A percentile compares a stretch with the other conserved stretches of the same genome.
These are phyloP conservation scores for Colletotrichum sublineola DNA, from an alignment of 2,329 filamentous ascomycete species.

Conservation along the genomic window DNA sequence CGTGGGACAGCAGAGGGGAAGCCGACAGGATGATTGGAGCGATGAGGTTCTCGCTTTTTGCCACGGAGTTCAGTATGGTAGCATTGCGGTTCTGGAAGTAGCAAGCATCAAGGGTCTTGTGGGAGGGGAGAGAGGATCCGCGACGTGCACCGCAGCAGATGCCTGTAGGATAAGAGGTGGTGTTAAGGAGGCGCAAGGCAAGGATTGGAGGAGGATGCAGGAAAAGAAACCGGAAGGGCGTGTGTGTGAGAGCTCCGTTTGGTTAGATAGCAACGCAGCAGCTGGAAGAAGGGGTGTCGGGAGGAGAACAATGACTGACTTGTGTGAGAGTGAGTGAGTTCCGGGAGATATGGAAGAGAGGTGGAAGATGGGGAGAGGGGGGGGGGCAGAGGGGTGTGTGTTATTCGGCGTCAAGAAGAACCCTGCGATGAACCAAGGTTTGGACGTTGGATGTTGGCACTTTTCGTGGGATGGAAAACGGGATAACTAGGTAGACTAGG, in stretches of 20 bases:
- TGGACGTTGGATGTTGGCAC: background rate
- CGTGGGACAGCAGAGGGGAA: conserved; percentile 35
- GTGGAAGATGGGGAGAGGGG: background rate
- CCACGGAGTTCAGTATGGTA: conserved; percentile 34
- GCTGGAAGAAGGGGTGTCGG: conserved; percentile 4
- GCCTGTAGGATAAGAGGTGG: conserved; percentile 27
- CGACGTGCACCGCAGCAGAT: conserved; percentile 36
- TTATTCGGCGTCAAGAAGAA: conserved; percentile 32
- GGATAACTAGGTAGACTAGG: background rate
- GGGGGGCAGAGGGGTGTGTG: conserved; percentile 7
- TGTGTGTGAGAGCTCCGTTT: conserved; percentile 6
- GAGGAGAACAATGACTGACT: background rate
- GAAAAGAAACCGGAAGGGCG: conserved; percentile 26
- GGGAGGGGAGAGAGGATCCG: conserved; percentile 28
- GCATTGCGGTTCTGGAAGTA: conserved; percentile 28
- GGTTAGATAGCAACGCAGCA: conserved; percentile 11
- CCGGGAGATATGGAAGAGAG: background rate
- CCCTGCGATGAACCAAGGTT: conserved; percentile 18
- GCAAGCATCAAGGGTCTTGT: conserved; percentile 42
- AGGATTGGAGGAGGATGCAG: background rate
- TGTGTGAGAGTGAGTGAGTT: background rate
- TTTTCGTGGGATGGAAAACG: background rate
- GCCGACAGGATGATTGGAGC: conserved; percentile 30
- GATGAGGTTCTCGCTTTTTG: conserved; percentile 26
- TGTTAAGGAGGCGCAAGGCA: conserved; percentile 3